These are phyloP conservation scores for Balakata baccata DNA, from an alignment of 345 rosid genomes.

Conservation along the genomic window DNA sequence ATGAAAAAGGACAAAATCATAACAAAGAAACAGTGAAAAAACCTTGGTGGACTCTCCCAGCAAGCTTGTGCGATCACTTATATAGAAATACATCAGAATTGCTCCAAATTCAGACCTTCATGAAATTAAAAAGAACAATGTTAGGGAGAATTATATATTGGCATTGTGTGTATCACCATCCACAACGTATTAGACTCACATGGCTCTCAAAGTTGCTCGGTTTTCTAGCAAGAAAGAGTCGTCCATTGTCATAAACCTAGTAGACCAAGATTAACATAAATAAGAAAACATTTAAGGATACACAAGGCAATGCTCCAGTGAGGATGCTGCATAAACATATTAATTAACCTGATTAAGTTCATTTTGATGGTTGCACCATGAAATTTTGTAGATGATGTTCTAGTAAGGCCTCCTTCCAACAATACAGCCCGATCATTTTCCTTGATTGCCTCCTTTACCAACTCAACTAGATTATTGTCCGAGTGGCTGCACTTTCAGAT, in stretches of 20 bases:
- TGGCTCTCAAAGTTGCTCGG: slow-evolving; percentile 74
- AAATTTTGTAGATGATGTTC: slow-evolving; percentile 70
- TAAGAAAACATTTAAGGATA: slow-evolving; percentile 19
- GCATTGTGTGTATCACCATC: not conserved
- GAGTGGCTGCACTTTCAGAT: slow-evolving; percentile 68
- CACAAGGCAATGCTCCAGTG: not conserved
- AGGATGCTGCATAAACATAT: slow-evolving; percentile 5
- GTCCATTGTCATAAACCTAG: slow-evolving; percentile 87
- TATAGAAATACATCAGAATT: slow-evolving; percentile 65
- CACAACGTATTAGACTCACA: slow-evolving; percentile 44
- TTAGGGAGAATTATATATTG: not conserved
- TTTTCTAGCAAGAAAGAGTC: slow-evolving; percentile 91
- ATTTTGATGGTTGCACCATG: slow-evolving; percentile 59
- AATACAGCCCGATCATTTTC: slow-evolving; percentile 82
- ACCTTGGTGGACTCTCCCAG: slow-evolving; percentile 86
- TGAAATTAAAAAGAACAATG: slow-evolving; percentile 20
- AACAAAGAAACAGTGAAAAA: slow-evolving; percentile 10
- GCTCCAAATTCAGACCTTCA: slow-evolving; percentile 86
- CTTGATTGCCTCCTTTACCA: slow-evolving; percentile 56
- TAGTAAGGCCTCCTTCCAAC: slow-evolving; percentile 84
- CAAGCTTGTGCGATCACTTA: slow-evolving; percentile 74
- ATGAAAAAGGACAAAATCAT: not conserved
- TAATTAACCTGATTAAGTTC: slow-evolving; percentile 64
- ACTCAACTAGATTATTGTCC: slow-evolving; percentile 74
- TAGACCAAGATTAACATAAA: slow-evolving; percentile 17